phyloP scores from a whole-genome alignment of 225 moss, liverwort and hornwort species.

The Physcomitrellopsis africana region DNA sequence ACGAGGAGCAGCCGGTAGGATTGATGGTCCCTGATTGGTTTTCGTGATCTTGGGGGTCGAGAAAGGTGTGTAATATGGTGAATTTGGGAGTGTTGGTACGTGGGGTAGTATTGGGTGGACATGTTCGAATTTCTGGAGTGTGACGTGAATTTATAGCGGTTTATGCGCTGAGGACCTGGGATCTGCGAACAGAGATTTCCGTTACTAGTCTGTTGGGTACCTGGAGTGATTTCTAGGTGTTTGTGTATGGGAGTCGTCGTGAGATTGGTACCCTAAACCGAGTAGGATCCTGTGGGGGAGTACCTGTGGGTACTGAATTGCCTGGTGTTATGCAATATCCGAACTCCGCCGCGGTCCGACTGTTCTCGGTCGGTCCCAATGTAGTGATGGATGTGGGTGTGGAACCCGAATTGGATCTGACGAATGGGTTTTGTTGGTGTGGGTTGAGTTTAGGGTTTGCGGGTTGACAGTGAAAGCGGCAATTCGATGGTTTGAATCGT shows the following conservation, averaged over 20 bases:
- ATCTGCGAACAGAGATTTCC: background rate
- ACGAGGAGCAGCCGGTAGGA: background rate
- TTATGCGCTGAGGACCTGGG: background rate
- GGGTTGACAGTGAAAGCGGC: background rate
- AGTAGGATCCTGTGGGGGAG: too few species aligned
- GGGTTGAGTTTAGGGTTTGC: constrained; percentile 27
- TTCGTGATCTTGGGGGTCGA: background rate
- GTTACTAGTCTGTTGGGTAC: background rate
- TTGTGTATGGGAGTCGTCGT: too few species aligned
- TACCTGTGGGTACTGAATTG: background rate
- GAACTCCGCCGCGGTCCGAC: background rate
- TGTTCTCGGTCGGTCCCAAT: too few species aligned
- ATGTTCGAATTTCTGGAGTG: background rate
- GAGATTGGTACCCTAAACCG: too few species aligned
- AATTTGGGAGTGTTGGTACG: background rate
- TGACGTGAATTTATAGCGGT: background rate
- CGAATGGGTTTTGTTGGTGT: background rate
- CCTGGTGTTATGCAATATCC: background rate
- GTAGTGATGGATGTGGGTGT: background rate
- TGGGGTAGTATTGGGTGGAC: background rate
- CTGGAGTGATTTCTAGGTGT: too few species aligned
- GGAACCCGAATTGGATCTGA: constrained; percentile 17
- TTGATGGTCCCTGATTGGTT: background rate
- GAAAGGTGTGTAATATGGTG: background rate
- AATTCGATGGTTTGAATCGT: constrained; percentile 7